A percentile compares a stretch with the other conserved stretches of the same genome.
Conservation (phyloP, 306 rosid species). For the Echinosophora koreensis region DNA sequence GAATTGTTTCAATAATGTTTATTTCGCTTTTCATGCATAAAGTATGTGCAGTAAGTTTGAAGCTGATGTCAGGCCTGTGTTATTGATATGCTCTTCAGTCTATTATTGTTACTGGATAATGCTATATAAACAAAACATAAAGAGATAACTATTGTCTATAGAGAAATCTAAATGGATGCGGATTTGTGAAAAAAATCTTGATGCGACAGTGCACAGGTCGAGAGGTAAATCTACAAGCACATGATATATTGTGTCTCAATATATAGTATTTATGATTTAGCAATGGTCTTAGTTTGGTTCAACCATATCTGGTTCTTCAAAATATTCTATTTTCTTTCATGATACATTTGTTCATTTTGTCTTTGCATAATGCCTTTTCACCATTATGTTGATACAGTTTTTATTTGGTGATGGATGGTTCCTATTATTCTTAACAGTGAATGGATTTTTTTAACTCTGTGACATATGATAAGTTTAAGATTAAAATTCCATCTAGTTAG, state of each 20-base stretch:
- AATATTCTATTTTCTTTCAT: not conserved
- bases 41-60: slow-evolving; percentile 2
- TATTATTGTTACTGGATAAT: not conserved
- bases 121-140: not conserved
- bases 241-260: not conserved
- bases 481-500: not conserved
- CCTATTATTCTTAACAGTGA: not conserved
- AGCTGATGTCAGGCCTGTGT: not conserved
- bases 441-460: not conserved
- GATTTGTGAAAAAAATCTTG: not conserved
- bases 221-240: no score
- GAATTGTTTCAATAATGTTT: slow-evolving; percentile 17
- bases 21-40: slow-evolving; percentile 6
- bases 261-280: not conserved
- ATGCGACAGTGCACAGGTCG: not conserved
- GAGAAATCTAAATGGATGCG: not conserved
- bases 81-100: not conserved
- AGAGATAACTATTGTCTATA: not conserved
- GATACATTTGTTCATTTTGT: not conserved
- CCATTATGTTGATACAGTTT: no score
- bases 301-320: not conserved
- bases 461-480: not conserved
- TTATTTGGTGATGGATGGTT: not conserved
- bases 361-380: not conserved
- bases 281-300: not conserved